Evolutionary conservation across 2,329 filamentous ascomycete genomes (phyloP), one percentile per base, ranked within the genome.

Genomic region (Monosporascus sp.): DNA sequence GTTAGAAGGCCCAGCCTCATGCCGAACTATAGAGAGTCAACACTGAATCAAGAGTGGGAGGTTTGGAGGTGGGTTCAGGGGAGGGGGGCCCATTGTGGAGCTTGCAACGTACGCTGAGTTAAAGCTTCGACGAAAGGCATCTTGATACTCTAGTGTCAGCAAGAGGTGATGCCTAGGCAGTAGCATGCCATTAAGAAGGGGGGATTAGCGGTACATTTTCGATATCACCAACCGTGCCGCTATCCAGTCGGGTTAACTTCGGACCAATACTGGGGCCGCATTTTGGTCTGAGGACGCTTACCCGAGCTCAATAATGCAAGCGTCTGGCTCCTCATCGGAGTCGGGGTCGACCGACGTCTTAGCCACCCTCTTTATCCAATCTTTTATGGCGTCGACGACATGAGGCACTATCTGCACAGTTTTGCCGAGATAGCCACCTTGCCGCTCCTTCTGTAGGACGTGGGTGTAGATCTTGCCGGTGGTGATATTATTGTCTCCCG

Each of bases 401-500:
- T 97, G 93, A 2, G 93, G 93, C 5, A 97, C 91, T 19, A 95
- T 88, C 72, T 97, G 91, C 17, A 95, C 87, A 19, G 92, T 91
- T 70, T 88, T 86, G 60, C 93, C 93, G 14, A 97, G 81, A 65
- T 96, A 97, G 68, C 94, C 86, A 52, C 82, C 81, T 41, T 72
- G 72, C 26, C 81, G 74, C 66, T 84, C 81, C 55, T 83, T 84
- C 65, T 91, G 52, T 64, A 96, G 91, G 51, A 97, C 92, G 64
- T 88, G 84, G 66, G 90, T 81, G 74, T 97, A 97, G 62, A 97
- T 91, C 77, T 97, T 97, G 68, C 94, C 94, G 6, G 93, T 96
- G 3, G 94, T 99, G 72, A 99, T 96, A 73, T 97, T 97, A 77
- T 93, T 91, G 63, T 96, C 91, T 57, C 86, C 80, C 8, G 85